These are phyloP conservation scores for Castanea mollissima DNA, from an alignment of 306 rosid genomes.

Conservation along the genomic window DNA sequence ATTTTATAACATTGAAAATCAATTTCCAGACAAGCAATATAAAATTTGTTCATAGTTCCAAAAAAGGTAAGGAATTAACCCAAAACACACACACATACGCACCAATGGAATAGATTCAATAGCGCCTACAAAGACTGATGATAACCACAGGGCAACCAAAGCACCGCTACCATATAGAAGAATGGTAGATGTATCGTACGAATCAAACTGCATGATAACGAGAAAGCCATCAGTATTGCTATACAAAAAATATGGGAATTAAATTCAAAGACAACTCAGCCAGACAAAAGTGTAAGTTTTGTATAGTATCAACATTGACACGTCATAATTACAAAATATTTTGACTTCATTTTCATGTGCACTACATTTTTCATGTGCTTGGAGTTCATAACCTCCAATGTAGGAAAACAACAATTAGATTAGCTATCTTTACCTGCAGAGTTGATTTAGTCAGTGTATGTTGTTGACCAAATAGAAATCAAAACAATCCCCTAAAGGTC, in stretches of 20 bases:
- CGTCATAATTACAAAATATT: too few relatives aligned
- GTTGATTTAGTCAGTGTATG: too few relatives aligned
- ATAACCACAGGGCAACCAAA: slow-evolving; percentile 54
- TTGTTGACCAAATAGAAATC: too few relatives aligned
- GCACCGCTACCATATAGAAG: slow-evolving; percentile 55
- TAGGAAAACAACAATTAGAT: too few relatives aligned
- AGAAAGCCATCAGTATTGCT: neutral
- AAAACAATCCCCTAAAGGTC: too few relatives aligned
- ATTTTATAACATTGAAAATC: slow-evolving; percentile 6
- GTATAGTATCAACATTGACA: too few relatives aligned
- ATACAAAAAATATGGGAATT: neutral
- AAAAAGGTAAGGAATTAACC: neutral
- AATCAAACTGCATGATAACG: slow-evolving; percentile 47
- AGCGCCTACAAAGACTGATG: slow-evolving; percentile 70
- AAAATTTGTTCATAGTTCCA: neutral
- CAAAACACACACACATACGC: slow-evolving; percentile 13
- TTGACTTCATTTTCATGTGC: too few relatives aligned
- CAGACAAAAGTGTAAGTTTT: neutral
- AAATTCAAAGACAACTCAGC: neutral
- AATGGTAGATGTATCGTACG: slow-evolving; percentile 34
- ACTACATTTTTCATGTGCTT: too few relatives aligned
- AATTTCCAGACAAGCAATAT: neutral
- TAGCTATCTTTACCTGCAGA: too few relatives aligned
- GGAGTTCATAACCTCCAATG: too few relatives aligned
- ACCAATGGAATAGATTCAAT: slow-evolving; percentile 90